Evolutionary conservation across 2,329 filamentous ascomycete species (phyloP), one percentile per base, ranked within the genome.

Genomic region (Ophiostoma himal-ulmi): DNA sequence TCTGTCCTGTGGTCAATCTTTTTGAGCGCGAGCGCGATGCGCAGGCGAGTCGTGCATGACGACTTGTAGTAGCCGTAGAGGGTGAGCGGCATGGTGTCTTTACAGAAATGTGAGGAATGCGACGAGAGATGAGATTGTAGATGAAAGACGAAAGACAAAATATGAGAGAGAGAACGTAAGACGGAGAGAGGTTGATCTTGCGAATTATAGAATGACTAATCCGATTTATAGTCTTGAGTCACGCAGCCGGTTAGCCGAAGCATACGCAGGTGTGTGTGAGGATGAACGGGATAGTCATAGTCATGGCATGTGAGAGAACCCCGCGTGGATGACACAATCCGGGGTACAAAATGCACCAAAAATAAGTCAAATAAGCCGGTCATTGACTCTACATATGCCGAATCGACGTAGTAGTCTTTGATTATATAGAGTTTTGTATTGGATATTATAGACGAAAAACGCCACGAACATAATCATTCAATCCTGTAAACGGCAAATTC

Each of bases 41-140:
- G 86, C 5, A 90, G 79, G 14, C 88, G 84, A 0, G 84, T 86
- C 0, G 86, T 85, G 78, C 86, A 89, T 20, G 86, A 88, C 67
- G 87, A 89, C 73, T 85, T 82, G 78, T 85, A 88, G 79, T 88
- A 89, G 72, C 82, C 84, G 79, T 89, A 83, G 11, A 89, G 82
- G 1, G 78, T 80, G 75, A 73, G 69, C 20, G 48, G 22, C 26
- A 66, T 79, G 94, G 93, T 79, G 97, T 22, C 13, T 3, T 26
- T 26, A 5, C 10, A 44, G 8, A 54, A 3, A 1, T 26, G 7
- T 13, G n/a, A 14, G 6, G 3, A 11, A 57, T 48, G 44, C n/a
- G 10, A 10, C 11, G 3, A n/a, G 10, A 57, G n/a, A 26, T 54
- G 48, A 26, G 6, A n/a, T 26, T 26, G n/a, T 6, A 57, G 52